Percentiles rank a stretch among this genome's conserved stretches.
phyloP scores from a whole-genome alignment of 2,329 filamentous ascomycete genomes.

The Verticillium dahliae region DNA sequence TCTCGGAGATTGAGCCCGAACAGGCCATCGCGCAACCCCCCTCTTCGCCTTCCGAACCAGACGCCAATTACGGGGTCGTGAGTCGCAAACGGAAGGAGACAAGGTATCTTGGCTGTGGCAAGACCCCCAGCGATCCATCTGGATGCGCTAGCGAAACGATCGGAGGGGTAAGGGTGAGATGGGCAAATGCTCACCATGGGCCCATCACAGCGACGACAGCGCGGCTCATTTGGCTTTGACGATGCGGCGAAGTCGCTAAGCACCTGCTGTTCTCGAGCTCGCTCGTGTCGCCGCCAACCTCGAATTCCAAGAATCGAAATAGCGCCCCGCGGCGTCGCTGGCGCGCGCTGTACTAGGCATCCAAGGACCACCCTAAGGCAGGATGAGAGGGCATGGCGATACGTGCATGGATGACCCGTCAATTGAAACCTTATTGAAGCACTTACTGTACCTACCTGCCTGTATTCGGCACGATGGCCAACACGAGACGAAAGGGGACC shows the following conservation, averaged over 20 bases:
- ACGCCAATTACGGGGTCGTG: not conserved
- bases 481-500: not conserved
- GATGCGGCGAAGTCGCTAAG: not conserved
- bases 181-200: not conserved
- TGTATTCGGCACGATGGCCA: not conserved
- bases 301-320: not conserved
- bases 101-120: not conserved
- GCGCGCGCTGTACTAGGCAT: not conserved
- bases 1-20: conserved; percentile 4
- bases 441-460: not conserved
- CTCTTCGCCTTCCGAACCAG: not conserved
- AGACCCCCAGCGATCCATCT: conserved; percentile 1
- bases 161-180: not conserved
- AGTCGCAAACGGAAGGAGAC: conserved; percentile 1
- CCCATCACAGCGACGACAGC: not conserved
- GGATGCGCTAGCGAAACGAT: conserved; percentile 1
- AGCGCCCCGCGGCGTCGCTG: not conserved
- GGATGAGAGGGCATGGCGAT: not conserved
- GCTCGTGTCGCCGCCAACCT: not conserved
- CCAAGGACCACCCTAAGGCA: not conserved
- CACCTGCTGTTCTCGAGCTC: not conserved
- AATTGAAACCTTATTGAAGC: not conserved
- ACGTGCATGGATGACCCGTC: not conserved
- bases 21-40: not conserved
- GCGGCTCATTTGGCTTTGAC: not conserved